Base-by-base conservation (phyloP, 106 monocot species). In the Dendrobium officinale region DNA sequence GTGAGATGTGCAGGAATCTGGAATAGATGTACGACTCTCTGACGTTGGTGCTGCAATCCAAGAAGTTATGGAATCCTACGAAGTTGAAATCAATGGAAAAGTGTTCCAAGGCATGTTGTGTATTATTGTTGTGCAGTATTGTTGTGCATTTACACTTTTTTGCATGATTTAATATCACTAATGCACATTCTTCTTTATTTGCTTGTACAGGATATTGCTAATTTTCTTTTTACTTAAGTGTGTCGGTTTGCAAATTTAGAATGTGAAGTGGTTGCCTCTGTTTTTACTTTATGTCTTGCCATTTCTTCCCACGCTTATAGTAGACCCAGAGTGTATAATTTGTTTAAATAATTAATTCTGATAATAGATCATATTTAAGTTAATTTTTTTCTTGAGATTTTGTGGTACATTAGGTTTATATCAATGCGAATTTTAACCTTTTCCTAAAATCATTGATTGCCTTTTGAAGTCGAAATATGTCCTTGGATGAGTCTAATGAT, bases 1-100 rank as follows among this genome's bases (percentile, higher is more conserved):
- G 6, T n/a, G 42, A 75, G 22, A 42, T 81, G 17, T 83, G 2
- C 80, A 98, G 97, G 97, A 98, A 94, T 79, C 97, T 84, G 97
- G 97, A 80, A 91, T 98, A 86, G 97, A 98, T 88, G 97, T 90
- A 54, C 87, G 97, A 42, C 87, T 98, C 16, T 91, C 91, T 88
- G 96, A 96, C 88, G 88, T 96, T 87, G 96, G 96, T 81, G 93
- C 96, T 79, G 96, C 96, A 75, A 96, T 96, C 77, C 96, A 96
- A 85, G 96, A 96, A 68, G 96, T 96, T 47, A 96, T 96, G 96
- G 96, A 96, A 58, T 94, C 97, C 42, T 98, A 98, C 83, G 97
- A 98, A 78, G 94, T 98, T 80, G 94, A 98, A 87, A 94, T 98
- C 77, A 94, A 91, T 77, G 97, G 97, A 77, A 98, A 98, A 83